Evolutionary conservation across 108 stramenopile species (phyloP), one percentile per base, ranked within the genome.

Genomic region (Conticribra guillardii): DNA sequence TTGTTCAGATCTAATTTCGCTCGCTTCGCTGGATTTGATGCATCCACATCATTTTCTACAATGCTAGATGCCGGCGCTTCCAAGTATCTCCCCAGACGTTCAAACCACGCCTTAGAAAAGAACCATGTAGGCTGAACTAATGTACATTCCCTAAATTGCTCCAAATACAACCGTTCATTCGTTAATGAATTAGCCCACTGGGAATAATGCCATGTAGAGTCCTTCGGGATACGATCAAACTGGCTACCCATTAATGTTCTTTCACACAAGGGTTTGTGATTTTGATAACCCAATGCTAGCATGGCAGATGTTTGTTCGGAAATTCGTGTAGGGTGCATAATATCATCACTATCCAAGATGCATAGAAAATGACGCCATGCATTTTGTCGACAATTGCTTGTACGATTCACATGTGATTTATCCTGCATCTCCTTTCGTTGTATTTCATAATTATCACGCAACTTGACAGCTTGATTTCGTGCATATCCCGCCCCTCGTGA

Each of bases 71-170:
- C 26, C 8, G 85, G 84, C 23, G 86, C 82, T 69, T 92, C 93
- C 32, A 91, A 33, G 60, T 94, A 97, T n/a, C 94, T 91, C 24
- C 91, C 91, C 44, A 91, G 60, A 18, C 54, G 50, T 23, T 83
- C 60, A 61, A 88, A 97, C 62, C 86, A 68, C 4, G 60, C 18
- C 41, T 70, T 59, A 16, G 64, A 54, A 29, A 97, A 33, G 60
- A 87, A 88, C 96, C 96, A 97, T 0, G 96, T 95, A 28, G 96
- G 96, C 66, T 97, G 96, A 18, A 97, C 54, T 22, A 97, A 57
- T 26, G 96, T 94, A 16, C 94, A 79, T 69, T 97, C 96, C 23
- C 96, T 83, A 82, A 86, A 95, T 23, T 79, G 64, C 69, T 97
- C 93, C 54, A 94, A 56, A 59, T 74, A 66, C 31, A 97, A 62